A percentile compares a stretch with the other conserved stretches of the same genome.
Conservation (phyloP, 2,329 filamentous ascomycete genomes). For the Nemania sp. region DNA sequence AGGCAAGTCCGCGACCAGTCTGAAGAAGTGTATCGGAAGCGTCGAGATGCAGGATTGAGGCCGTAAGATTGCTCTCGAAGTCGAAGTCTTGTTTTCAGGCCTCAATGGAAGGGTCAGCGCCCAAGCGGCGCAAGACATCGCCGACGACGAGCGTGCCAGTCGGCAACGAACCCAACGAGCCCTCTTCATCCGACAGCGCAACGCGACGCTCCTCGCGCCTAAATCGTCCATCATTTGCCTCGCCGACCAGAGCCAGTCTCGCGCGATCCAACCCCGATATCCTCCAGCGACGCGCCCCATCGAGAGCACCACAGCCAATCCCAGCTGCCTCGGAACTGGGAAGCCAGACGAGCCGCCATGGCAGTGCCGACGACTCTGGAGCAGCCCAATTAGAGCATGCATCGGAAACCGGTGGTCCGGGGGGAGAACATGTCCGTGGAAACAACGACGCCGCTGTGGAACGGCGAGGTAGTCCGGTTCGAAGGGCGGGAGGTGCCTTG, state of each 20-base stretch:
- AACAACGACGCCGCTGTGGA: slow-evolving; percentile 1
- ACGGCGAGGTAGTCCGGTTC: slow-evolving; percentile 29
- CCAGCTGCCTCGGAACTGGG: slow-evolving; percentile 31
- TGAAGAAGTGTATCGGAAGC: background rate
- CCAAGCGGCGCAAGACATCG: slow-evolving; percentile 68
- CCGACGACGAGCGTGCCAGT: slow-evolving; percentile 53
- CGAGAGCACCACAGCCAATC: slow-evolving; percentile 28
- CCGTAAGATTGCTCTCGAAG: background rate
- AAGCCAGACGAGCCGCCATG: slow-evolving; percentile 30
- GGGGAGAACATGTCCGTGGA: slow-evolving; percentile 1
- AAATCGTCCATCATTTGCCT: slow-evolving; percentile 63
- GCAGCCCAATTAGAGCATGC: slow-evolving; percentile 41
- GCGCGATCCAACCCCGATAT: slow-evolving; percentile 65
- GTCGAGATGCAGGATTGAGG: slow-evolving; percentile 9
- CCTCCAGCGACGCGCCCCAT: slow-evolving; percentile 51
- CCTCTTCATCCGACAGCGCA: slow-evolving; percentile 21
- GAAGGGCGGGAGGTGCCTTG: slow-evolving; percentile 41
- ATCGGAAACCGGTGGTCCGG: slow-evolving; percentile 28
- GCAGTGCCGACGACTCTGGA: slow-evolving; percentile 37
- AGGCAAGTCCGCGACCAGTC: background rate
- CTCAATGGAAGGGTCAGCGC: slow-evolving; percentile 60
- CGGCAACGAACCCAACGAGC: slow-evolving; percentile 28
- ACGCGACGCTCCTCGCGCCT: slow-evolving; percentile 35
- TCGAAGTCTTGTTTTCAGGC: background rate
- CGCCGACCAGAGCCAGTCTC: slow-evolving; percentile 68